phyloP scores from a whole-genome alignment of 768 basidiomycete species.

The Pulveroboletus sp. region DNA sequence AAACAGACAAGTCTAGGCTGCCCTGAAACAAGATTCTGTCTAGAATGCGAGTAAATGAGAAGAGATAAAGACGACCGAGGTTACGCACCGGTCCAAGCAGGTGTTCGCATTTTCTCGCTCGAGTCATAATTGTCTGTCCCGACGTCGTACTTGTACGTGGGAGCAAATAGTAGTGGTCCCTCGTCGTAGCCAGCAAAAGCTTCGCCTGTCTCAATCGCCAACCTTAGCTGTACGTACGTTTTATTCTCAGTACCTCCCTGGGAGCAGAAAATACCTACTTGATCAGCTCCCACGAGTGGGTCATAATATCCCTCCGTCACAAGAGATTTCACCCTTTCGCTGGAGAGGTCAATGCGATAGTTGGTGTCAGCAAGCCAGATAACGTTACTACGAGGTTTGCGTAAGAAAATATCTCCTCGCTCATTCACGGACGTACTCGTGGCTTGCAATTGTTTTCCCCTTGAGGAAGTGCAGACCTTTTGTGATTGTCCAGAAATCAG shows the following conservation, averaged over 20 bases:
- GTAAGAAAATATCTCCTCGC: conserved; percentile 4
- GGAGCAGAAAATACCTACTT: conserved; percentile 46
- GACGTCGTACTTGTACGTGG: conserved; percentile 90
- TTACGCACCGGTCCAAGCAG: conserved; percentile 88
- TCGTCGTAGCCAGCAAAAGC: conserved; percentile 85
- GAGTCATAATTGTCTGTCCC: conserved; percentile 87
- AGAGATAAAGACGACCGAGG: background rate
- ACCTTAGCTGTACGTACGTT: conserved; percentile 49
- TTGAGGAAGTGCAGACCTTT: conserved; percentile 81
- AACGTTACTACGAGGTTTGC: conserved; percentile 59
- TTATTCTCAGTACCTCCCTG: background rate
- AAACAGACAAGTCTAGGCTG: conserved; percentile 67
- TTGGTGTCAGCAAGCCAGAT: conserved; percentile 96
- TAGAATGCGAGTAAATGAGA: conserved; percentile 28
- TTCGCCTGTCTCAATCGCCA: conserved; percentile 63
- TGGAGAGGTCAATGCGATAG: conserved; percentile 87
- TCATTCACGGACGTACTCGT: conserved; percentile 61
- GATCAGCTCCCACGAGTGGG: conserved; percentile 74
- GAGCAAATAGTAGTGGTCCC: conserved; percentile 85
- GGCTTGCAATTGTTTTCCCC: conserved; percentile 83
- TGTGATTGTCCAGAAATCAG: conserved; percentile 86
- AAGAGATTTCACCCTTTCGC: conserved; percentile 69
- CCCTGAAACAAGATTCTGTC: conserved; percentile 94
- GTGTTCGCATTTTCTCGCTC: conserved; percentile 93
- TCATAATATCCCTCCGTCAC: conserved; percentile 66